Evolutionary conservation across 805 yeast genomes (phyloP), one percentile per base, ranked within the genome.

Genomic region (Wickerhamiella siamensis): DNA sequence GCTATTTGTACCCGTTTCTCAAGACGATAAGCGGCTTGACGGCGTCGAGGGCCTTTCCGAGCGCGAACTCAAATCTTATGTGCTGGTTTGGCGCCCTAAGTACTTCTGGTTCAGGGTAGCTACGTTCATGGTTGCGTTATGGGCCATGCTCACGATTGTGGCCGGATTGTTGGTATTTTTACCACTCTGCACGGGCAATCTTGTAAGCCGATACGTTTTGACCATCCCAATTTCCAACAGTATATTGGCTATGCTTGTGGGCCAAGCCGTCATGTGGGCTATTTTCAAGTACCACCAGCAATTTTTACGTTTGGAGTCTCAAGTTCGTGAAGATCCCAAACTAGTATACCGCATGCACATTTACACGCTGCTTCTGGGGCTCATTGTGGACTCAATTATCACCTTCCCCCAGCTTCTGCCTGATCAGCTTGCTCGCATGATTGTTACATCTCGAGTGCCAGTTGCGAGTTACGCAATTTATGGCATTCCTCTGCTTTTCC

Each of bases 51-150:
- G 63, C 15, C 52, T 64, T n/a, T 69, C 64, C 32, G 66, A 62
- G 17, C 67, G 64, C 40, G 62, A 63, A 20, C 61, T 65, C 21
- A 63, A 65, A 43, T 58, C 60, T 2, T 84, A 87, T 58, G 67
- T 73, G 2, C 72, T 87, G 22, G 95, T 87, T 2, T 93, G 87
- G 61, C 68, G 83, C 36, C 97, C 99, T 4, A 94, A 94, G 2
- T 50, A 69, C 39, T 83, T 88, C 58, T 69, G 75, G 40, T 26
- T 53, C 2, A 68, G 95, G 44, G 67, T 84, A 29, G 63, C 70
- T 18, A 61, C 53, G 0, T 56, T 81, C 35, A 59, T 74, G 18
- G 47, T 60, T 6, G 52, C 62, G 56, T 56, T 74, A 14, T 75
- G 81, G 75, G 34, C 31, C 12, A 17, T 39, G 6, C 35, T 41